Evolutionary conservation across 306 rosid genomes (phyloP), one percentile per base, ranked within the genome.

Genomic region (Prunus mume): DNA sequence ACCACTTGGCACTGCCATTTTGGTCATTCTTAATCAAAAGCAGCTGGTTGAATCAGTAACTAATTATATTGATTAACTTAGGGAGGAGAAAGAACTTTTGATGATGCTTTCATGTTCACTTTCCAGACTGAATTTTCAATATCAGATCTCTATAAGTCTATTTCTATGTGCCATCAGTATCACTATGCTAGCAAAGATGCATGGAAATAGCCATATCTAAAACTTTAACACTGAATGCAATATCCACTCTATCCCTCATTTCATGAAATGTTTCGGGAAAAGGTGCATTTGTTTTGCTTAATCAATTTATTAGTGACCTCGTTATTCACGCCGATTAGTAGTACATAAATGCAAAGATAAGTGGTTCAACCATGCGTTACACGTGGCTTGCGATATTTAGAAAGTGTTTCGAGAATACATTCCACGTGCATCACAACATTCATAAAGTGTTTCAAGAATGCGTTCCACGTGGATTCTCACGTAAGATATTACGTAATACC

Each of bases 1-100:
- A 68, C 71, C 63, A 56, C 49, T 68, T 68, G 65, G 74, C 75
- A 45, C 6, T 43, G 49, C 57, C 19, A 58, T 15, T 28, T 73
- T 73, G 22, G 34, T 65, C 20, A 54, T 34, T 71, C 9, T 72
- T 22, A 38, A 56, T 15, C 25, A 14, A 72, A 56, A 60, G 7
- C 57, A 12, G 46, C 1, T 69, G 54, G 18, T 3, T 68, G 13
- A 46, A 24, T 47, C 15, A 24, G 60, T 50, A 51, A 60, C 9
- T 25, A 69, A 27, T 51, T 9, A 22, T 19, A 14, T 17, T 49
- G 22, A 47, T 46, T 69, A 8, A 69, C 25, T 25, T 69, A 8
- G 18, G 46, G 2, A 15, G 72, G 13, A 68, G 14, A 17, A 50
- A 69, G 17, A 25, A 8, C n/a, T 41, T 22, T 41, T 22, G 43